phyloP scores from a whole-genome alignment of 1,284 basidiomycete species.

The Rhodotorula sp. region DNA sequence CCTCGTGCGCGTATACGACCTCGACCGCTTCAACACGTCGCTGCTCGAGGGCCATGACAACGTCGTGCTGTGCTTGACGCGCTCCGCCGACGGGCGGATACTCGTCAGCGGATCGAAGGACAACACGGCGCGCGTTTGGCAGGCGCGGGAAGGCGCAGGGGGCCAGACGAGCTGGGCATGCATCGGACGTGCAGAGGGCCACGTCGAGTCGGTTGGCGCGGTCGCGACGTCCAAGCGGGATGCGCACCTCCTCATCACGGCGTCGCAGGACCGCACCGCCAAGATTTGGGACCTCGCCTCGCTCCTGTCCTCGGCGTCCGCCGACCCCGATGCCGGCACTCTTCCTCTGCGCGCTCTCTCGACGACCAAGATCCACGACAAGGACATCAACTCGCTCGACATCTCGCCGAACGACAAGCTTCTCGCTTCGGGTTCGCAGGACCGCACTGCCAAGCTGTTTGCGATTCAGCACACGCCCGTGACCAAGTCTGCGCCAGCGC shows the following conservation, averaged over 20 bases:
- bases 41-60: slow-evolving; percentile 85
- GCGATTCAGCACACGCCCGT: slow-evolving; percentile 58
- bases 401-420: slow-evolving; percentile 85
- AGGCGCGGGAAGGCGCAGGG: neutral
- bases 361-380: slow-evolving; percentile 94
- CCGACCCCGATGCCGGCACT: slow-evolving; percentile 45
- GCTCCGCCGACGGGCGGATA: slow-evolving; percentile 65
- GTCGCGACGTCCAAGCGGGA: slow-evolving; percentile 70
- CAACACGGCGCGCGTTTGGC: slow-evolving; percentile 81
- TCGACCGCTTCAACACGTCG: slow-evolving; percentile 67
- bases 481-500: slow-evolving; percentile 45
- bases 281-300: slow-evolving; percentile 92
- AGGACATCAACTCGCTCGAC: slow-evolving; percentile 97
- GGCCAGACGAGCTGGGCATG: slow-evolving; percentile 64
- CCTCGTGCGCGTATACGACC: slow-evolving; percentile 79
- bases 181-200: slow-evolving; percentile 85
- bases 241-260: slow-evolving; percentile 79
- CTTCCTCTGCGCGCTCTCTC: slow-evolving; percentile 61
- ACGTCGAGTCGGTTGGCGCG: slow-evolving; percentile 91
- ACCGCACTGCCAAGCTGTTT: slow-evolving; percentile 90
- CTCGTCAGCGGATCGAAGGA: slow-evolving; percentile 93
- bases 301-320: slow-evolving; percentile 51
- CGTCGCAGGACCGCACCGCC: slow-evolving; percentile 93
- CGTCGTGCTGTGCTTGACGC: slow-evolving; percentile 84
- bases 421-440: slow-evolving; percentile 92